Percentiles rank a stretch among this genome's conserved stretches.
Evolutionary conservation across 2,329 filamentous ascomycete species (phyloP).

Genomic region (Ilyonectria robusta): DNA sequence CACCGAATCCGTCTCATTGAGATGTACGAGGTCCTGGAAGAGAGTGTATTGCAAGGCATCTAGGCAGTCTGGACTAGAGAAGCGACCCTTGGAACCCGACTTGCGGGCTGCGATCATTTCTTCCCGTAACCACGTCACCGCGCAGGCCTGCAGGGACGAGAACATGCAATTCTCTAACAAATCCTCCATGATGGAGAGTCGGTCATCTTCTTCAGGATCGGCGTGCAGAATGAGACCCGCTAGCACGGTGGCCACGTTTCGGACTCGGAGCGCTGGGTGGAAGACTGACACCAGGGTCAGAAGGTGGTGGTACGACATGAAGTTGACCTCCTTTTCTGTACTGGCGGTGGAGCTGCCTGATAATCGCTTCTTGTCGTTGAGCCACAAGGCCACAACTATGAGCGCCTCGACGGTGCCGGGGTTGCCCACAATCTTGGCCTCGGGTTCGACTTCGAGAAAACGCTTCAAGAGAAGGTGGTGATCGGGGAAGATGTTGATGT

Average conservation of each 20-base stretch:
- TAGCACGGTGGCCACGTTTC: slow-evolving; percentile 68
- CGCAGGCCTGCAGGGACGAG: slow-evolving; percentile 72
- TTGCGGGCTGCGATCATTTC: slow-evolving; percentile 67
- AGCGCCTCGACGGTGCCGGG: slow-evolving; percentile 72
- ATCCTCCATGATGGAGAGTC: slow-evolving; percentile 74
- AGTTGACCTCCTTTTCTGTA: slow-evolving; percentile 58
- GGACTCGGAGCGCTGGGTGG: slow-evolving; percentile 67
- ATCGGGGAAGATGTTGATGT: slow-evolving; percentile 72
- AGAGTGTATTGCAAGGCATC: slow-evolving; percentile 73
- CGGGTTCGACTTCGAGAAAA: slow-evolving; percentile 67
- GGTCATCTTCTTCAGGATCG: slow-evolving; percentile 71
- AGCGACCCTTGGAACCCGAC: slow-evolving; percentile 54
- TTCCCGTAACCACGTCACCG: slow-evolving; percentile 74
- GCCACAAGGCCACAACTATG: slow-evolving; percentile 71
- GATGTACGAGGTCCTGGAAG: slow-evolving; percentile 69
- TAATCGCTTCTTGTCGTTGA: slow-evolving; percentile 66
- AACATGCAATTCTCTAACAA: slow-evolving; percentile 77
- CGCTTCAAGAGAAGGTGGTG: slow-evolving; percentile 68
- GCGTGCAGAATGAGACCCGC: slow-evolving; percentile 70
- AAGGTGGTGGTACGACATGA: slow-evolving; percentile 73
- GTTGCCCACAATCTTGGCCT: slow-evolving; percentile 63
- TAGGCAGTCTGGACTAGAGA: slow-evolving; percentile 68
- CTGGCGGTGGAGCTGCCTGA: slow-evolving; percentile 45
- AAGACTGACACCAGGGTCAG: slow-evolving; percentile 71
- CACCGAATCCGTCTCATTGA: slow-evolving; percentile 59